A percentile compares a stretch with the other conserved stretches of the same genome.
phyloP scores from a whole-genome alignment of 345 rosid genomes.

The Eucalyptus erythrocorys region DNA sequence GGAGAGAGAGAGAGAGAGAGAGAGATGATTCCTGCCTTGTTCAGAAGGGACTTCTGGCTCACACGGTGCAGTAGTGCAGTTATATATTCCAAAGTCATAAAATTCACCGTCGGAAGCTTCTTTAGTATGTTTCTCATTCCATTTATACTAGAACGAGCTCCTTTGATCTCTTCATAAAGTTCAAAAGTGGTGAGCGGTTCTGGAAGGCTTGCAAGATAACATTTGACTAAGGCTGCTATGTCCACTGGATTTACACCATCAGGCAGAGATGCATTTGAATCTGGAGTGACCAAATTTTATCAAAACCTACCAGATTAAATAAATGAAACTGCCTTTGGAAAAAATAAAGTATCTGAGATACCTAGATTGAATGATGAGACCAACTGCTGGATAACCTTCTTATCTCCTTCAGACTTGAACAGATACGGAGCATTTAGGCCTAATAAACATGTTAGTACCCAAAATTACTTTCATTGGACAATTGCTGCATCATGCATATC shows the following conservation, averaged over 20 bases:
- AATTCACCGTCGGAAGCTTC: constrained; percentile 77
- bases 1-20: neutral
- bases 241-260: constrained; percentile 68
- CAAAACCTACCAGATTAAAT: neutral
- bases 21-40: constrained; percentile 41
- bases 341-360: constrained; percentile 5
- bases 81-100: constrained; percentile 74
- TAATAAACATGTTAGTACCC: neutral
- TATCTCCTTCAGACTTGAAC: constrained; percentile 83
- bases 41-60: constrained; percentile 74
- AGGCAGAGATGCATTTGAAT: constrained; percentile 55
- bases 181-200: constrained; percentile 76
- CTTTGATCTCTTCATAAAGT: constrained; percentile 64
- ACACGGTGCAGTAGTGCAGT: constrained; percentile 75
- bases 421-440: constrained; percentile 58
- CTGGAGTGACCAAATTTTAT: constrained; percentile 16
- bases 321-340: neutral
- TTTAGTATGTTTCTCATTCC: constrained; percentile 60
- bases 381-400: constrained; percentile 59
- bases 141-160: constrained; percentile 60
- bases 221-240: constrained; percentile 68
- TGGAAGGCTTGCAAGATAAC: constrained; percentile 91
- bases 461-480: neutral
- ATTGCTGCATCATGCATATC: neutral
- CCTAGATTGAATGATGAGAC: constrained; percentile 76